Evolutionary conservation across 2,329 filamentous ascomycete genomes (phyloP), one percentile per base, ranked within the genome.

Genomic region (Talaromyces sp.): DNA sequence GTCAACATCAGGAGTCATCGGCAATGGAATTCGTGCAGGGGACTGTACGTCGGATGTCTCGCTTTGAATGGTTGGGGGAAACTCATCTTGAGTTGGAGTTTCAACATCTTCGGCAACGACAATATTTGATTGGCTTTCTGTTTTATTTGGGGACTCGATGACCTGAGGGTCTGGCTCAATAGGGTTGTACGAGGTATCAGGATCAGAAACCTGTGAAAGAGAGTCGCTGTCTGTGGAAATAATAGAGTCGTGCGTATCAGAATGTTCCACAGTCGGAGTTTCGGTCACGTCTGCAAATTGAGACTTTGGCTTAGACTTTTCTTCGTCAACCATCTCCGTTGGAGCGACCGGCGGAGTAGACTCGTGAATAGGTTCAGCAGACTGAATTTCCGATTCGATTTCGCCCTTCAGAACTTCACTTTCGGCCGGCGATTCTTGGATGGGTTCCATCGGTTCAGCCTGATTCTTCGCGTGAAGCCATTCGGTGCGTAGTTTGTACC

Each of bases 401-500:
- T 14, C 22, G 10, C 10, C 4, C 17, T 36, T 16, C 20, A 16
- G 29, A 11, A 19, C 27, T 2, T 10, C 9, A 13, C 35, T 24
- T 59, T 59, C 37, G 58, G 17, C 13, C 30, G 35, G 40, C 19
- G 29, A 24, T 50, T 41, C 36, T 27, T 30, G 2, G 20, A 27
- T 22, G 20, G 7, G 11, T 22, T 49, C 39, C 4, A 20, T n/a
- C 10, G n/a, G 24, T 32, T 58, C 36, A 19, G 57, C 22, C 44
- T 52, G 45, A 6, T 47, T 33, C 19, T 62, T 60, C 30, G 62
- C 53, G 27, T 62, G 64, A 30, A 58, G 62, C 63, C 67, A 82
- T 60, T 92, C 85, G 19, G 84, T 82, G 60, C 90, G 85, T 45
- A 87, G 79, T n/a, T 92, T 81, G 63, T 83, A 86, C 54, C 82